Base-by-base conservation (phyloP, 2,329 filamentous ascomycete species). In the Fusarium coicis region DNA sequence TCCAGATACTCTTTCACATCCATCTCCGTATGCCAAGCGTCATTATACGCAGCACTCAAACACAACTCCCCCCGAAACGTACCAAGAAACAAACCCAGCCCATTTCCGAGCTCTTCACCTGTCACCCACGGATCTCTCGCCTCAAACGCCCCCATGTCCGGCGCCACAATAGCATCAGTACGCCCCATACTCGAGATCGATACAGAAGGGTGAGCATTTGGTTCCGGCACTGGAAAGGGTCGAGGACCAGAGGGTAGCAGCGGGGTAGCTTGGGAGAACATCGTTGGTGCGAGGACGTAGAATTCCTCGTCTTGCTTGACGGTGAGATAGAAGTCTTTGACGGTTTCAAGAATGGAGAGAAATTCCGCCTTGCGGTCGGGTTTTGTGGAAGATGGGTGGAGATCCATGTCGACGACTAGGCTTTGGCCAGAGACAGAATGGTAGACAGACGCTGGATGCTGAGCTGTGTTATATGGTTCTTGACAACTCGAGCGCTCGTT, bases 71-170 rank as follows among this genome's bases (percentile, higher is more conserved):
- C 81, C 8, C 77, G 74, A 59, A 80, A 85, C 0, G 81, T 84
- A 0, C 81, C 83, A 23, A 85, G 66, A 42, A 84, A 86, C n/a
- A 85, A n/a, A 0, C 76, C 81, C 19, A 82, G 23, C 1, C 80
- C 79, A 32, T 74, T 85, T 0, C 83, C 79, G 4, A 86, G 74
- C 62, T 86, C 84, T 61, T 86, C 84, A 0, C 84, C 84, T 0
- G 83, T 85, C 0, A 85, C 84, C 84, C 85, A 86, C 2, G 84
- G 83, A 18, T 82, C 71, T 5, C 78, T 53, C 0, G 82, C 66
- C 16, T 79, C 74, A 3, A 85, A 75, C 0, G 43, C 30, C 0
- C 80, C 81, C 5, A 72, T 70, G 6, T 64, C 69, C 2, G 77
- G 76, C 1, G 60, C 36, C 2, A 85, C 77, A 1, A 84, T 76